Conservation (phyloP, 805 yeast genomes). For the Metschnikowia lachancei region DNA sequence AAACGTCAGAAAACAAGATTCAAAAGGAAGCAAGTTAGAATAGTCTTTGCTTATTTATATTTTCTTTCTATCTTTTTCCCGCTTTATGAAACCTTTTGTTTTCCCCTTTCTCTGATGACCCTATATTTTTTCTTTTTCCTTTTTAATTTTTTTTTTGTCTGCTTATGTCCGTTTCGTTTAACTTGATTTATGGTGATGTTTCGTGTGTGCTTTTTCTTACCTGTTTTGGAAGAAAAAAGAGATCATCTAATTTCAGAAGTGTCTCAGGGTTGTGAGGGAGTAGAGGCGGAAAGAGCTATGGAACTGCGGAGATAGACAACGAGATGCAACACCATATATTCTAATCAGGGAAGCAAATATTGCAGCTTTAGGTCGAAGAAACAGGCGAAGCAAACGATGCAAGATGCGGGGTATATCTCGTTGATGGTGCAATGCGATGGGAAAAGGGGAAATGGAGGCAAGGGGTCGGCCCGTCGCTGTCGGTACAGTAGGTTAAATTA, state of each 20-base stretch:
- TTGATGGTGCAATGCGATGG: background rate
- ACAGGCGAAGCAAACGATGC: background rate
- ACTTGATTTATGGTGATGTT: background rate
- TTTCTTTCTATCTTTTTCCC: no score
- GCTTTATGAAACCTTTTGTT: no score
- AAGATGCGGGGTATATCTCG: background rate
- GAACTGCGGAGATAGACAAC: background rate
- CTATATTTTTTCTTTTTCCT: no score
- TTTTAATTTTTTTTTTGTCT: background rate
- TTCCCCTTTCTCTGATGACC: background rate
- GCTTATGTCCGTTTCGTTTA: background rate
- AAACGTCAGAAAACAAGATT: background rate
- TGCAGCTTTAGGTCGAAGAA: background rate
- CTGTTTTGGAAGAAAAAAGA: conserved; percentile 2
- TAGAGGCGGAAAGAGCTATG: background rate
- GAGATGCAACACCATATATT: background rate
- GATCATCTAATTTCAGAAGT: background rate
- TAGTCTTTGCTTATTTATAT: background rate
- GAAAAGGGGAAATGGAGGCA: background rate
- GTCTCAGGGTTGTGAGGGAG: background rate
- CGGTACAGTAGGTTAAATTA: background rate
- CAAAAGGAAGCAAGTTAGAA: background rate
- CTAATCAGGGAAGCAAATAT: background rate
- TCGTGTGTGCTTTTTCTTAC: background rate
- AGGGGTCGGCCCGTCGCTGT: background rate